Base-by-base conservation (phyloP, 306 rosid genomes). In the Dryas drummondii region DNA sequence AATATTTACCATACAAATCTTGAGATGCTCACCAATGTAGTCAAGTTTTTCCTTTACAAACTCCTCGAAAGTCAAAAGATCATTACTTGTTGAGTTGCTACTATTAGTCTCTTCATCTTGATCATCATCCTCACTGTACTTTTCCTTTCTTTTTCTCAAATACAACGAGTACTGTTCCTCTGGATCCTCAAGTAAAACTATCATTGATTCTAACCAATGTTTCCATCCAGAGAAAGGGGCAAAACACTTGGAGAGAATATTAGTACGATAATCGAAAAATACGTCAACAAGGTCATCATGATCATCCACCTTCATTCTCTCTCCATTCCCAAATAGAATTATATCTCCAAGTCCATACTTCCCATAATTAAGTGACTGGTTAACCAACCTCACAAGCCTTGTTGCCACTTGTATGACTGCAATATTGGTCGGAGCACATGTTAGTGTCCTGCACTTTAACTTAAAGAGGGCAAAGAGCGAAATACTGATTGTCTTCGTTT, bases 391-490 rank as follows among this genome's bases (percentile, higher is more conserved):
- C 4, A 66, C 75, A 1, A 90, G 72, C 4, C 83, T 40, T 5
- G 61, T 16, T 3, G 86, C 79, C 14, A 84, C 91, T 48, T 74
- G 71, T 82, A 86, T 42, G 26, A 86, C 80, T 0, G 88, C 92
- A 14, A 77, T 81, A 65, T 90, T 90, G 6, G 91, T 90, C 4
- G 96, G 91, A 51, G 96, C 88, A 75, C 92, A 86, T 42, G 89
- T 81, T 9, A 90, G 72, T 60, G 92, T 84, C 67, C 89, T 84
- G 63, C 65, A 72, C 22, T 80, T 68, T 13, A 73, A 32, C 66
- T 51, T 79, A 37, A 75, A 82, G 6, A 90, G 75, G 12, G 72
- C 75, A n/a, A 66, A 69, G 6, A 87, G 50, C 44, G 88, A 61
- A 9, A 53, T 72, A 26, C 84, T 87, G 14, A 82, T 77, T 0